Base-by-base conservation (phyloP, 331 rosid genomes). In the Malus hybrid region DNA sequence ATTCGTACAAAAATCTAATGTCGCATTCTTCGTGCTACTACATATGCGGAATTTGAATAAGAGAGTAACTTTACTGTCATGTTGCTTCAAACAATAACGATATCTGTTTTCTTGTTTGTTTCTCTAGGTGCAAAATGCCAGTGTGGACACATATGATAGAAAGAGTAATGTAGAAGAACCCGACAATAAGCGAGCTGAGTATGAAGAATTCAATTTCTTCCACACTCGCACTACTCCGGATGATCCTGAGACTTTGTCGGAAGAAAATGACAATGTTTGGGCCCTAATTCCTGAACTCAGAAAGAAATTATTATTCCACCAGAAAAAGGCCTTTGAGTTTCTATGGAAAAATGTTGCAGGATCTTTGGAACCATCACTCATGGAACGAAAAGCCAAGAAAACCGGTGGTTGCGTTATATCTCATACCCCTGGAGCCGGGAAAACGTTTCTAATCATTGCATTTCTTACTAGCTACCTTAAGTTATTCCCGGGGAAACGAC, bases 351-450 rank as follows among this genome's bases (percentile, higher is more conserved):
- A 94, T 68, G 32, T 94, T 66, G 95, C 92, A 56, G 99, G 99
- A 66, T 90, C 93, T 48, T 62, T 88, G 80, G 83, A 81, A 74
- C 97, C 99, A 2, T 84, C 82, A 53, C 65, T 50, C 19, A 85
- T 84, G 87, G 84, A 88, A 61, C 69, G 33, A 71, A 24, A 72
- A 33, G 84, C 93, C 65, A 84, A 81, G 86, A 86, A 75, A 74
- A 82, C 60, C 42, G 99, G 97, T 53, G 97, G 99, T 67, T 94
- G 99, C 79, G 99, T 94, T 75, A 84, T 94, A 65, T 94, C 99
- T 74, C 99, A 94, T 86, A 1, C 97, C 73, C 99, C 99, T 12
- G 96, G 98, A 62, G 92, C 98, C 12, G 97, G 98, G 50, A 91
- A 93, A 84, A 93, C 98, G 22, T 88, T 91, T 73, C 88, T 91